Evolutionary conservation across 1,284 basidiomycete species (phyloP).

Genomic region (Gastroboletus turbinatus): DNA sequence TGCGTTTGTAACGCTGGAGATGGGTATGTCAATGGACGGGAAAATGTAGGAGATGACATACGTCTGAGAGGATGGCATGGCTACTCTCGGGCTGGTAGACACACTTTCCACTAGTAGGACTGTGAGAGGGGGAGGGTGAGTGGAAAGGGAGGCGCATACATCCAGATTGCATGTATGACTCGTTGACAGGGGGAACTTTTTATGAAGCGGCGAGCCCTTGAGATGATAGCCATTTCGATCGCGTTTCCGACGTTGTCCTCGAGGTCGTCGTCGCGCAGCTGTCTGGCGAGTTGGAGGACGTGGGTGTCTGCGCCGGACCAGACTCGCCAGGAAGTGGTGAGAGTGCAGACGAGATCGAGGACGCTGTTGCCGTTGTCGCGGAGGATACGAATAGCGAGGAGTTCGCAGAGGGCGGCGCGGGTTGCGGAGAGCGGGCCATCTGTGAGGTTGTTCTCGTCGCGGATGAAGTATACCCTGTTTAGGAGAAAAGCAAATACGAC

Average conservation of each 20-base stretch:
- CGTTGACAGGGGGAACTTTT: constrained; percentile 85
- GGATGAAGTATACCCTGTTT: constrained; percentile 84
- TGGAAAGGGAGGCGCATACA: constrained; percentile 41
- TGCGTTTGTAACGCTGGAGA: constrained; percentile 85
- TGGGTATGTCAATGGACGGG: background rate
- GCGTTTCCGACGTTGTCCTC: constrained; percentile 85
- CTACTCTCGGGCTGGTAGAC: constrained; percentile 87
- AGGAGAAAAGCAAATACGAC: constrained; percentile 88
- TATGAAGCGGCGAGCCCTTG: constrained; percentile 83
- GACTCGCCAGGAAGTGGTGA: constrained; percentile 87
- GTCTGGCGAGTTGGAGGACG: constrained; percentile 60
- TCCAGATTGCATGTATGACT: constrained; percentile 82
- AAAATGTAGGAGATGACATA: constrained; percentile 36
- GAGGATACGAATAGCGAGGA: constrained; percentile 81
- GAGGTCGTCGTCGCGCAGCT: constrained; percentile 72
- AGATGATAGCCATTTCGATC: constrained; percentile 88
- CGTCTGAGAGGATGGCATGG: constrained; percentile 85
- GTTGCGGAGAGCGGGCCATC: constrained; percentile 70
- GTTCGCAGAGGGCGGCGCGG: constrained; percentile 83
- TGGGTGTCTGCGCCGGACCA: constrained; percentile 78
- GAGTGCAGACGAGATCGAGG: constrained; percentile 74
- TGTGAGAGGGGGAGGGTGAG: constrained; percentile 6
- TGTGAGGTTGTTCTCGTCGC: constrained; percentile 62
- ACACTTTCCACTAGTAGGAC: constrained; percentile 66
- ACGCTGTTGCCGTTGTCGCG: constrained; percentile 76